phyloP scores from a whole-genome alignment of 1,139 yeast species.

The Debaryomycetaceae sp. region DNA sequence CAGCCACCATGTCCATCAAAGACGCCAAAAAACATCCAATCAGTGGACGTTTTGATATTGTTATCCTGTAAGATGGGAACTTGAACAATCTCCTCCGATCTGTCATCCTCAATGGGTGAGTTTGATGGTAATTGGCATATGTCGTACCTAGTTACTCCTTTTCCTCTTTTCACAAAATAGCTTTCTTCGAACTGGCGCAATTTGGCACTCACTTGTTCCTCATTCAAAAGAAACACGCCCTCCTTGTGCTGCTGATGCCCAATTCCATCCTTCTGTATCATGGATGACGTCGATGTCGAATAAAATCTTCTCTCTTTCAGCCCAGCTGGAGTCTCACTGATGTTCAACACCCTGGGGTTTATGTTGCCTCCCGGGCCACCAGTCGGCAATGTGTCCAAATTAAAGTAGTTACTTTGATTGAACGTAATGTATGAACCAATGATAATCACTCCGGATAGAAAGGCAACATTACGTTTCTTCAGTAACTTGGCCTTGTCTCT shows the following conservation, averaged over 20 bases:
- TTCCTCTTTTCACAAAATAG: slow-evolving; percentile 73
- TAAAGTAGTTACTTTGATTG: slow-evolving; percentile 40
- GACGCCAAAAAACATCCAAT: slow-evolving; percentile 94
- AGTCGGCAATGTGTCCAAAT: slow-evolving; percentile 40
- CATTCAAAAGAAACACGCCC: slow-evolving; percentile 51
- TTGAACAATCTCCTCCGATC: slow-evolving; percentile 81
- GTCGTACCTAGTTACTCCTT: slow-evolving; percentile 92
- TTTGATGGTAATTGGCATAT: slow-evolving; percentile 87
- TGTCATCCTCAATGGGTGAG: slow-evolving; percentile 92
- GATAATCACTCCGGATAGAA: slow-evolving; percentile 43
- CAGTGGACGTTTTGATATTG: slow-evolving; percentile 57
- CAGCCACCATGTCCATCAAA: slow-evolving; percentile 98
- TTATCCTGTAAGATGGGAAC: slow-evolving; percentile 64
- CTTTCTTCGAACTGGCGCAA: slow-evolving; percentile 78
- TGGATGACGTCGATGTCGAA: slow-evolving; percentile 44
- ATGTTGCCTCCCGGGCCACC: slow-evolving; percentile 6
- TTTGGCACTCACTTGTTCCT: slow-evolving; percentile 68
- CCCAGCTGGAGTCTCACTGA: slow-evolving; percentile 8
- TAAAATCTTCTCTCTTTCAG: slow-evolving; percentile 22
- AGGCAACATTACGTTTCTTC: slow-evolving; percentile 36
- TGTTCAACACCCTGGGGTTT: slow-evolving; percentile 5
- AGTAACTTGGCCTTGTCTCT: slow-evolving; percentile 11
- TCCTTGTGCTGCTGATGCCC: slow-evolving; percentile 44
- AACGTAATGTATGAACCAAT: slow-evolving; percentile 44
- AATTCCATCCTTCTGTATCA: slow-evolving; percentile 37